phyloP scores from a whole-genome alignment of 768 basidiomycete genomes.

The Hebeloma cylindrosporum region DNA sequence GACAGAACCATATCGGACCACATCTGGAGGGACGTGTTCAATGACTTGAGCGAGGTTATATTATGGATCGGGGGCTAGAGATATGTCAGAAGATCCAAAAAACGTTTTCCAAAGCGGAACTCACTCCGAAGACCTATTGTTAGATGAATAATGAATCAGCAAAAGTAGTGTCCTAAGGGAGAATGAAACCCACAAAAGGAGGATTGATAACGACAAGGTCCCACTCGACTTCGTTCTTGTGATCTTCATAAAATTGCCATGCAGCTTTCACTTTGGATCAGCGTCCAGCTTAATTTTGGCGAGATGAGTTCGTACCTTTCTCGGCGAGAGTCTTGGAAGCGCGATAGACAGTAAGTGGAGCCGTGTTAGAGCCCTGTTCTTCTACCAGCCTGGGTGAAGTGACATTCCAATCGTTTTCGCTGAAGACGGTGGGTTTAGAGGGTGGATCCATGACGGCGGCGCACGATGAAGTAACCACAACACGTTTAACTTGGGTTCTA shows the following conservation, averaged over 20 bases:
- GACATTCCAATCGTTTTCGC: constrained; percentile 65
- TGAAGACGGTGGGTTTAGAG: constrained; percentile 33
- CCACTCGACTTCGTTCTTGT: constrained; percentile 45
- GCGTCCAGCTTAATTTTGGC: neutral
- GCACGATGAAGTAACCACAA: constrained; percentile 68
- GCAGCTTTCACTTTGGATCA: constrained; percentile 29
- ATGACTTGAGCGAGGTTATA: constrained; percentile 29
- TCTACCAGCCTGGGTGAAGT: constrained; percentile 42
- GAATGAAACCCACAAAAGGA: constrained; percentile 27
- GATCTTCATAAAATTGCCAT: constrained; percentile 41
- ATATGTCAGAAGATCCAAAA: neutral
- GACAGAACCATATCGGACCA: constrained; percentile 28
- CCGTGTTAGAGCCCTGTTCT: constrained; percentile 43
- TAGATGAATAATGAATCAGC: neutral
- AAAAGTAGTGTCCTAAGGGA: neutral
- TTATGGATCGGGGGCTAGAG: constrained; percentile 44
- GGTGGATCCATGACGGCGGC: constrained; percentile 41
- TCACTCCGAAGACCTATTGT: constrained; percentile 9
- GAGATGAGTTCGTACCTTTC: constrained; percentile 35
- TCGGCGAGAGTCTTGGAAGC: constrained; percentile 71
- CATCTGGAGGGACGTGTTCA: constrained; percentile 39
- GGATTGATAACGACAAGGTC: constrained; percentile 56
- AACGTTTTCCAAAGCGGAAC: neutral
- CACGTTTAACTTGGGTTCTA: constrained; percentile 55
- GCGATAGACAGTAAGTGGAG: constrained; percentile 39